These are phyloP conservation scores for Teratosphaeria pseudoeucalypti DNA, from an alignment of 2,329 filamentous ascomycete species.

Conservation along the genomic window DNA sequence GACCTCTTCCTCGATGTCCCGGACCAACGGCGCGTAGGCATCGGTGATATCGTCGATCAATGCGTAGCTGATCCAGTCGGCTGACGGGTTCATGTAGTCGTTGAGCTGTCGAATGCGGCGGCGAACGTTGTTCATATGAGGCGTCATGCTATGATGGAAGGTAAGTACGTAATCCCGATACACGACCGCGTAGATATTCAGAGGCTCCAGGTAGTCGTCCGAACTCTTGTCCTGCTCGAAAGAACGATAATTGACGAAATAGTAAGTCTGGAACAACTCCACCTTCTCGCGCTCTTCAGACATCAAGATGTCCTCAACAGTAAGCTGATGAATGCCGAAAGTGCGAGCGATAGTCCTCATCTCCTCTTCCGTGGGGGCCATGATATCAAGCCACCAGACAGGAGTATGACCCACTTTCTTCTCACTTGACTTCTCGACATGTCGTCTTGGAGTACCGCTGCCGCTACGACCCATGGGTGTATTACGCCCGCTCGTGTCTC, in stretches of 20 bases:
- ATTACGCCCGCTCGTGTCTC: conserved; percentile 33
- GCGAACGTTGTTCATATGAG: conserved; percentile 91
- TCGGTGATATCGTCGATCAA: conserved; percentile 98
- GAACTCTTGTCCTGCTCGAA: conserved; percentile 91
- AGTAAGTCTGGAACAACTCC: conserved; percentile 93
- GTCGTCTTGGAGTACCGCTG: conserved; percentile 8
- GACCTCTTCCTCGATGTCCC: conserved; percentile 88
- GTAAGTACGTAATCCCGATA: conserved; percentile 92
- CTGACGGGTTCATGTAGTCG: conserved; percentile 84
- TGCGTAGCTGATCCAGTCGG: conserved; percentile 97
- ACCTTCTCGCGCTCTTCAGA: conserved; percentile 97
- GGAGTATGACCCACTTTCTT: conserved; percentile 40
- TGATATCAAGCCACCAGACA: conserved; percentile 92
- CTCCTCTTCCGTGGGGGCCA: conserved; percentile 83
- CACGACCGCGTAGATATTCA: conserved; percentile 96
- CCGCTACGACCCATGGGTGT: conserved; percentile 30
- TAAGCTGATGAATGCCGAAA: conserved; percentile 92
- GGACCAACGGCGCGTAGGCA: conserved; percentile 84
- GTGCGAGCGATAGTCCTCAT: conserved; percentile 90
- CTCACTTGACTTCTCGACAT: conserved; percentile 31
- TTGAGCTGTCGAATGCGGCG: conserved; percentile 84
- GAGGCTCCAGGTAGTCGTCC: conserved; percentile 83
- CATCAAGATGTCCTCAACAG: conserved; percentile 92
- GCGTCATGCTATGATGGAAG: conserved; percentile 94
- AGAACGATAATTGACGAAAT: conserved; percentile 96